Base-by-base conservation (phyloP, 2,329 filamentous ascomycete genomes). In the Huntiella bhutanensis region DNA sequence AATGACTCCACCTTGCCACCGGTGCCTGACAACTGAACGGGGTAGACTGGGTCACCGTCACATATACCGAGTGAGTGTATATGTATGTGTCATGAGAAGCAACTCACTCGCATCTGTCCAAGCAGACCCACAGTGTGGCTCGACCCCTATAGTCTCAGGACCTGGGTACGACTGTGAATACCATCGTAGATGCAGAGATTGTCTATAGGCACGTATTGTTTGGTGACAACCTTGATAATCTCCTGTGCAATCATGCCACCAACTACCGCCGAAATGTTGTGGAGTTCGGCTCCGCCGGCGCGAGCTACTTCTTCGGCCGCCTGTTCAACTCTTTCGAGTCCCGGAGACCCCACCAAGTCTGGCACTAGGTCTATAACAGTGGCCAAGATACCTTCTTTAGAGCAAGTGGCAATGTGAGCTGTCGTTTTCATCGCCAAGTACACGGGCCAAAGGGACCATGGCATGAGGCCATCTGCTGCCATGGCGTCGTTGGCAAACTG, bases 181-280 rank as follows among this genome's bases (percentile, higher is more conserved):
- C 77, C 78, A 63, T 82, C 77, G 54, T 78, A 81, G 51, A 82
- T 67, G 56, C 77, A 80, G 12, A 74, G 78, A 59, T 81, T 80
- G 54, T 82, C 76, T 52, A 80, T 72, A 17, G 78, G 77, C 38
- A 81, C 67, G 60, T 82, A 82, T 63, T 82, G 78, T 56, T 75
- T 76, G 10, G 78, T 82, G 55, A 82, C 73, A 49, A 88, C 74
- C 60, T 98, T 98, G 64, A 98, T 92, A 52, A 88, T 75, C 64
- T 98, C 91, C 62, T 98, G 92, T n/a, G 88, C 85, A 41, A 92
- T 81, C 66, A 98, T 81, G 3, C 91, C 92, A 28, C 91, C 92
- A 1, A 79, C 81, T 47, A 94, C 64, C 19, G 87, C 80, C 32
- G 87, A 82, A 47, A 92, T 82, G 58, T 95, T 96, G 65, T 98